A percentile compares a stretch with the other conserved stretches of the same genome.
These are phyloP conservation scores for Solanum appendiculatum DNA, from an alignment of 257 asterid species.

Conservation along the genomic window DNA sequence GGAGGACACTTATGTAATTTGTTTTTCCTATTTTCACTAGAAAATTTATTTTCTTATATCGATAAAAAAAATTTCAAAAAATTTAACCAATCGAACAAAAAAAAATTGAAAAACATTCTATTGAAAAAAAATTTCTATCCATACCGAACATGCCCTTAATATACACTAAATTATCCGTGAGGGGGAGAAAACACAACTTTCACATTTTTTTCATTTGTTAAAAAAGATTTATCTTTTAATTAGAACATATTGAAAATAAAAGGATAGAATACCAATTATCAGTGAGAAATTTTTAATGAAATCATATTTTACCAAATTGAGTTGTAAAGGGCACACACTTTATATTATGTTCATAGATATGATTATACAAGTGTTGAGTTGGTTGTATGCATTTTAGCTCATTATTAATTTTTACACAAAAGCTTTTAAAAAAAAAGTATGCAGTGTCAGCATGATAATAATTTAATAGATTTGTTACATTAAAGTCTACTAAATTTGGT, in stretches of 20 bases:
- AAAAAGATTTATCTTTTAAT: background rate
- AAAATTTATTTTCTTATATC: background rate
- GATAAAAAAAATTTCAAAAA: background rate
- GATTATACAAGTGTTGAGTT: background rate
- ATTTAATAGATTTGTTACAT: background rate
- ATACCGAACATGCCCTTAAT: background rate
- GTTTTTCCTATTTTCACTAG: background rate
- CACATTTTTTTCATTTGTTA: background rate
- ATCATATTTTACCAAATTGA: background rate
- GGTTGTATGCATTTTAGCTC: background rate
- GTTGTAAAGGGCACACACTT: background rate
- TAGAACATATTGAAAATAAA: background rate
- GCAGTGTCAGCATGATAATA: background rate
- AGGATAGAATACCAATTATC: background rate
- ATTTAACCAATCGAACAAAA: background rate
- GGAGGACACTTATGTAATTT: background rate
- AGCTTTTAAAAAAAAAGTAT: background rate
- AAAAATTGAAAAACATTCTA: background rate
- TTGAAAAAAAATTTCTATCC: background rate
- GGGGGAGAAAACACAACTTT: background rate
- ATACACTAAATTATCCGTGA: background rate
- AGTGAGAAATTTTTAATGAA: background rate
- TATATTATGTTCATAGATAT: background rate
- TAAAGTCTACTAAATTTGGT: background rate
- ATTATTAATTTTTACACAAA: background rate